Evolutionary conservation across 371 early-diverging fungal species (phyloP).

Genomic region (Chytridium lagenaria): DNA sequence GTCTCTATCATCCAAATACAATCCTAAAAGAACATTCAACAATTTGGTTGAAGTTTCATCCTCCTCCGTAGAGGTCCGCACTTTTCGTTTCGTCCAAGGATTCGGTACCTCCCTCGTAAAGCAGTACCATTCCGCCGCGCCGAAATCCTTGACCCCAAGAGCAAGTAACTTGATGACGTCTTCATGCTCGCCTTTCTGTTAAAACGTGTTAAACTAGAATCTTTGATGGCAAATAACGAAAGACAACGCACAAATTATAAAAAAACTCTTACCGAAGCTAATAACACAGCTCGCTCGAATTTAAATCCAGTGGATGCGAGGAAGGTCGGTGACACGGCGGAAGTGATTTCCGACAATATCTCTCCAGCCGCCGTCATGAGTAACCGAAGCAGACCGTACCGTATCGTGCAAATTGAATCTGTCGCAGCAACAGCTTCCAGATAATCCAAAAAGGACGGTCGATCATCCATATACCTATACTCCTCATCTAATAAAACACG

Average conservation of each 20-base stretch:
- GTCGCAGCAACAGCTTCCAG: too few relatives aligned
- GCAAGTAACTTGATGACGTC: neutral
- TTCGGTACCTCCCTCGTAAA: neutral
- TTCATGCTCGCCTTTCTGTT: too few relatives aligned
- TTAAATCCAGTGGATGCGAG: too few relatives aligned
- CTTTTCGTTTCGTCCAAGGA: neutral
- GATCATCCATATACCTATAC: neutral
- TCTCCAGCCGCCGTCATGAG: neutral
- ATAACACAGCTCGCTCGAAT: too few relatives aligned
- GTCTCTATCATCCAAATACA: too few relatives aligned
- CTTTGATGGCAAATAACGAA: too few relatives aligned
- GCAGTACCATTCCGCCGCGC: slow-evolving; percentile 6
- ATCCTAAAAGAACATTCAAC: too few relatives aligned
- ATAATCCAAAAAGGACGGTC: neutral
- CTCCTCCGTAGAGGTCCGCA: neutral
- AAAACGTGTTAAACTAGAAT: too few relatives aligned
- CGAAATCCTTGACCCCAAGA: neutral
- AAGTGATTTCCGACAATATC: too few relatives aligned
- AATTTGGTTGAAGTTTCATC: neutral
- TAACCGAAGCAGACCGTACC: neutral
- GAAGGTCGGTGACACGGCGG: too few relatives aligned
- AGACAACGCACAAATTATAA: too few relatives aligned
- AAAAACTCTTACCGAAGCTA: too few relatives aligned
- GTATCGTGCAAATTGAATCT: neutral
- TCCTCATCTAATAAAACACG: neutral